phyloP scores from a whole-genome alignment of 1,284 basidiomycete genomes.

The Somion occarium region DNA sequence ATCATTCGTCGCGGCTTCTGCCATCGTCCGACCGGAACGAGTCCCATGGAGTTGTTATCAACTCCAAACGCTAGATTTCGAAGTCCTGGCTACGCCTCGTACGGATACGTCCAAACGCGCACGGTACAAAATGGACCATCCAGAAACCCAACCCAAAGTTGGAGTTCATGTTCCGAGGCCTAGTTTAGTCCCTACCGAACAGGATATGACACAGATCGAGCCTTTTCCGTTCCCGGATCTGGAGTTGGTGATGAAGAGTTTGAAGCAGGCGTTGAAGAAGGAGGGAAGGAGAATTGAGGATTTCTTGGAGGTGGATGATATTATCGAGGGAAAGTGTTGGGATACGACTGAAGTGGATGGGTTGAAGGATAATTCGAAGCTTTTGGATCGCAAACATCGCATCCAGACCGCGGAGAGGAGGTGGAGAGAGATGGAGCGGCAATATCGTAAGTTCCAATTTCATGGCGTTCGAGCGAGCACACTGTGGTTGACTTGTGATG shows the following conservation, averaged over 20 bases:
- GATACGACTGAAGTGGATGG: conserved; percentile 4
- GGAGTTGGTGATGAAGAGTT: background rate
- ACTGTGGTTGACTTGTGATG: no score
- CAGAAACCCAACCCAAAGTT: background rate
- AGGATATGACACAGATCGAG: background rate
- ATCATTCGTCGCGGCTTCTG: no score
- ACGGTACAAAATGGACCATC: background rate
- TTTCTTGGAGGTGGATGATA: conserved; percentile 4
- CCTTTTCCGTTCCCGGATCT: background rate
- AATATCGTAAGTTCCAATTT: background rate
- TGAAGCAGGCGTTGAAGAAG: background rate
- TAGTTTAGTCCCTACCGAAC: background rate
- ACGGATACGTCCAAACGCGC: background rate
- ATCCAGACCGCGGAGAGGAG: conserved; percentile 2
- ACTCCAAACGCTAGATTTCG: background rate
- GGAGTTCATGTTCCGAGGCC: background rate
- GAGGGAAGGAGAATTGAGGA: conserved; percentile 1
- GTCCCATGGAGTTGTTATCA: background rate
- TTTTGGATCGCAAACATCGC: background rate
- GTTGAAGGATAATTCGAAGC: background rate
- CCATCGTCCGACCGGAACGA: no score
- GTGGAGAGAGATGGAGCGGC: background rate
- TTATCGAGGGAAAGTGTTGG: background rate
- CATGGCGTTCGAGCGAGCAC: background rate
- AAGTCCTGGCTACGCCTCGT: background rate